These are phyloP conservation scores for Pichia manshurica DNA, from an alignment of 805 yeast species.

Conservation along the genomic window DNA sequence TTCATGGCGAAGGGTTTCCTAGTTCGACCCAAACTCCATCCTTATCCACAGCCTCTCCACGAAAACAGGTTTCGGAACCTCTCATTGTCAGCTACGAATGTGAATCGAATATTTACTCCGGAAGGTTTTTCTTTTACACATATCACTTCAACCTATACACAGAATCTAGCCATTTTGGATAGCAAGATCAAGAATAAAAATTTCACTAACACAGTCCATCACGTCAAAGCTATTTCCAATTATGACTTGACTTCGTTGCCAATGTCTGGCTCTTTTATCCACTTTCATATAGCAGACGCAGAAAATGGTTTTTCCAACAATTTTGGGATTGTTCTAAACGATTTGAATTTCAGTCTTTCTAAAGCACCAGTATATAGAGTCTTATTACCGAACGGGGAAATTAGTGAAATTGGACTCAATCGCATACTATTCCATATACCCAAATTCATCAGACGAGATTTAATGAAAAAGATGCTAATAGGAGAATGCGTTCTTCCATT, in stretches of 20 bases:
- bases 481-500: background rate
- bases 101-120: constrained; percentile 6
- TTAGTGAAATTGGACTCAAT: constrained; percentile 42
- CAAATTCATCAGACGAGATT: constrained; percentile 10
- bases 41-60: no score
- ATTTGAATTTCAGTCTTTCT: constrained; percentile 10
- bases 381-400: constrained; percentile 37
- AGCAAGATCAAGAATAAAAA: background rate
- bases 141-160: background rate
- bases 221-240: background rate
- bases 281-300: constrained; percentile 5
- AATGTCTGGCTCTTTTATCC: constrained; percentile 16
- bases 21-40: no score
- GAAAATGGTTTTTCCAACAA: background rate
- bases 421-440: constrained; percentile 36
- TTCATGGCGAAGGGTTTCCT: no score
- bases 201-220: background rate
- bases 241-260: constrained; percentile 2
- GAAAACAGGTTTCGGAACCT: no score
- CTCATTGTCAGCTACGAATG: background rate
- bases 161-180: constrained; percentile 1
- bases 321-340: constrained; percentile 16
- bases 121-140: constrained; percentile 1
- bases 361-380: constrained; percentile 7
- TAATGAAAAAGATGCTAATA: background rate